phyloP scores from a whole-genome alignment of 345 rosid genomes.

The Citrus glauca region DNA sequence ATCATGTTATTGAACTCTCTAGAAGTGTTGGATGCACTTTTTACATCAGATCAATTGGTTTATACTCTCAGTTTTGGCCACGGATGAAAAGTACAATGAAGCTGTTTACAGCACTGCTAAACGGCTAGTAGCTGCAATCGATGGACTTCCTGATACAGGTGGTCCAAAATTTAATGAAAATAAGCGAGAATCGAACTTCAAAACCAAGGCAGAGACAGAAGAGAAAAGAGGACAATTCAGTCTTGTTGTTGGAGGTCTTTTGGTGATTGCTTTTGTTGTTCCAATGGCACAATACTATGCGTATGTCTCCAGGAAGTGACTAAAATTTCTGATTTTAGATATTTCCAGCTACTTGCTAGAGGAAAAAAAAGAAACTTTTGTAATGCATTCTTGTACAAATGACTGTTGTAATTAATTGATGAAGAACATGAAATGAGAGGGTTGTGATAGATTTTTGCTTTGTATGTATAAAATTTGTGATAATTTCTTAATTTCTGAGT shows the following conservation, averaged over 20 bases:
- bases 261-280: slow-evolving; percentile 91
- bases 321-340: not conserved
- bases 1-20: not conserved
- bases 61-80: slow-evolving; percentile 70
- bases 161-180: slow-evolving; percentile 69
- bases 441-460: not conserved
- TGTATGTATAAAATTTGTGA: not conserved
- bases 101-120: slow-evolving; percentile 80
- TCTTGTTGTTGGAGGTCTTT: slow-evolving; percentile 88
- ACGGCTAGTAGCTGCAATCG: slow-evolving; percentile 86
- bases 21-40: not conserved
- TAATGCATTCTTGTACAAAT: slow-evolving; percentile 29
- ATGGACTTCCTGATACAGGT: slow-evolving; percentile 92
- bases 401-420: slow-evolving; percentile 23
- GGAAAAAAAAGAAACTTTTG: not conserved
- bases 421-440: slow-evolving; percentile 24
- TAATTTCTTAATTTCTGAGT: not conserved
- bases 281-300: slow-evolving; percentile 98
- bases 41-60: slow-evolving; percentile 11
- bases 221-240: slow-evolving; percentile 96
- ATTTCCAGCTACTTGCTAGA: slow-evolving; percentile 13
- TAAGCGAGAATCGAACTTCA: slow-evolving; percentile 90
- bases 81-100: slow-evolving; percentile 95
- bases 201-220: slow-evolving; percentile 82
- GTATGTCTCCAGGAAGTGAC: slow-evolving; percentile 78